Base-by-base conservation (phyloP, 1,284 basidiomycete genomes). In the Phellinidium pouzarii region DNA sequence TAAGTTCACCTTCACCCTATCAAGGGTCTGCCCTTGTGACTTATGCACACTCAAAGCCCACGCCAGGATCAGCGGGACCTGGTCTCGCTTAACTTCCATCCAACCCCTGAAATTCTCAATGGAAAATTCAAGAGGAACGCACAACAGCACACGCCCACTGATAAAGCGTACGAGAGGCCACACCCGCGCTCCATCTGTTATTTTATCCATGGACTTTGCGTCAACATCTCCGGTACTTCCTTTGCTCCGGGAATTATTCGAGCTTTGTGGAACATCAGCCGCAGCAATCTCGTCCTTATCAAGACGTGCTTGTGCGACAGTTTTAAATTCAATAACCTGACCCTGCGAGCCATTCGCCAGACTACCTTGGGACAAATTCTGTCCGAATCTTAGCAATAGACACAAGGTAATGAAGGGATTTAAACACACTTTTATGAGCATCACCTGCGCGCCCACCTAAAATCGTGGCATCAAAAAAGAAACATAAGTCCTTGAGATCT, bases 41-140 rank as follows among this genome's bases (percentile, higher is more conserved):
- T 94, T 94, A 67, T 93, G 91, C 20, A 94, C 83, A 53, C 86
- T 88, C 62, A 89, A 69, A 0, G 89, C 87, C 85, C 86, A 91
- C 0, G 87, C 81, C 2, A 91, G 71, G 48, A 91, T 91, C 20
- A 92, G 67, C 1, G 87, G 88, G 12, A 64, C 61, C 59, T 65
- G 64, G 22, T 57, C 43, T 22, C 64, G 48, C 17, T 45, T 56
- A 26, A 60, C 63, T 42, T 63, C 62, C 22, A 53, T 46, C 25
- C 48, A 45, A 5, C 64, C 64, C 37, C 45, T 46, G 4, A 57
- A 50, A 38, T 59, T 60, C 26, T 59, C 58, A 6, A 58, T 57
- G 12, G 60, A 56, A 42, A 65, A 65, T 20, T 45, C 31, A 2
- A 53, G 48, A 22, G 60, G 55, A 40, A 49, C 37, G 29, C 46